phyloP scores from a whole-genome alignment of 257 asterid species.

The Scutellaria barbata region DNA sequence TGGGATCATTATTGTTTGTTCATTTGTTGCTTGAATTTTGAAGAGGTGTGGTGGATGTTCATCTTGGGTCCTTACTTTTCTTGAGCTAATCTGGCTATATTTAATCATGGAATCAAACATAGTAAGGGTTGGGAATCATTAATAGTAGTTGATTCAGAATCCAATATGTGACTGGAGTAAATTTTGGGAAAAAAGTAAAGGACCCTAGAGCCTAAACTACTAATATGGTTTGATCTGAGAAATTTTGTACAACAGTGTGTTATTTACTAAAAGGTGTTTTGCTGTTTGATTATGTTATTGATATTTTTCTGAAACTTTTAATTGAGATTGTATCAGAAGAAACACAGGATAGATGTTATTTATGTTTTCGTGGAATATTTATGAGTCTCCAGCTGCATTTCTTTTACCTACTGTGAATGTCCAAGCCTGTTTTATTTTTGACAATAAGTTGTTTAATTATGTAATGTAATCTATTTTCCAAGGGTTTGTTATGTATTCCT shows the following conservation, averaged over 20 bases:
- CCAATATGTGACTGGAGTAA: neutral
- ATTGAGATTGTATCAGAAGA: neutral
- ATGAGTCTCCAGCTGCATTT: slow-evolving; percentile 11
- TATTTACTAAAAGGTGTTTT: neutral
- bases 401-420: neutral
- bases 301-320: slow-evolving; percentile 13
- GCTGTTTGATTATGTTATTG: slow-evolving; percentile 23
- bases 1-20: neutral
- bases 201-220: neutral
- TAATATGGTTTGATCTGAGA: slow-evolving; percentile 17
- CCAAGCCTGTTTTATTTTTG: slow-evolving; percentile 16
- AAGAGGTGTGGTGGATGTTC: neutral
- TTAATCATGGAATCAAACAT: neutral
- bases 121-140: neutral
- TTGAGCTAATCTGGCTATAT: neutral
- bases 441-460: neutral
- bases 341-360: neutral
- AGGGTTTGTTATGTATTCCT: neutral
- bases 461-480: neutral
- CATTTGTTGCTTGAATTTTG: neutral
- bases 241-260: neutral
- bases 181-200: neutral
- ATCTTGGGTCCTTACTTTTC: slow-evolving; percentile 3
- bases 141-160: slow-evolving; percentile 6
- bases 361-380: neutral